Conservation (phyloP, 2,329 filamentous ascomycete genomes). For the Calonectria pseudoturangicola region DNA sequence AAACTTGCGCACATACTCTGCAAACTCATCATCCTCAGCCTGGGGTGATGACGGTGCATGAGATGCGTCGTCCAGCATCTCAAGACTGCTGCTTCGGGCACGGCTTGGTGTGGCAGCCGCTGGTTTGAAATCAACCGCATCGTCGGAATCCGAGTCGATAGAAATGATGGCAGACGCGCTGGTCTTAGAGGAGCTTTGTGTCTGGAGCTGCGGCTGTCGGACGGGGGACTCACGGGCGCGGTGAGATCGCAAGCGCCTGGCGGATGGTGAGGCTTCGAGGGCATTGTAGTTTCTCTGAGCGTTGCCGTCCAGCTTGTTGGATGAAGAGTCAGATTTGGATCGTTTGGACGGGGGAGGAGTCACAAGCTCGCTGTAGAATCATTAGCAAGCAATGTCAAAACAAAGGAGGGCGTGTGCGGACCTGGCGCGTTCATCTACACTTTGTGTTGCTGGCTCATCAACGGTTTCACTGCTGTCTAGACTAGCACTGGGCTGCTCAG, state of each 20-base stretch:
- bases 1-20: conserved; percentile 67
- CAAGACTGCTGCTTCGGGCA: conserved; percentile 42
- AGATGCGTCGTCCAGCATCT: conserved; percentile 34
- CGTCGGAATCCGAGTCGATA: conserved; percentile 59
- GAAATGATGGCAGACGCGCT: conserved; percentile 50
- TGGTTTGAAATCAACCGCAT: conserved; percentile 36
- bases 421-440: conserved; percentile 47
- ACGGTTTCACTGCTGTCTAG: conserved; percentile 6
- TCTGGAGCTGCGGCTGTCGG: conserved; percentile 28
- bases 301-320: conserved; percentile 43
- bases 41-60: conserved; percentile 35
- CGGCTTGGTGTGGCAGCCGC: neutral
- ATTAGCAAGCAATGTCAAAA: conserved; percentile 41
- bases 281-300: conserved; percentile 41
- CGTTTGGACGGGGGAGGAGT: conserved; percentile 64
- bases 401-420: conserved; percentile 37
- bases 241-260: conserved; percentile 42
- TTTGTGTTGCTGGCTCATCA: conserved; percentile 42
- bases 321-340: conserved; percentile 53
- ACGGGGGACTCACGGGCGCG: conserved; percentile 33
- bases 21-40: conserved; percentile 64
- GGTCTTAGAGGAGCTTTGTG: conserved; percentile 28
- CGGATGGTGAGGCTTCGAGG: conserved; percentile 51
- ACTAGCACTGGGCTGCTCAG: neutral
- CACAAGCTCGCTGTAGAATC: conserved; percentile 55